Evolutionary conservation across 164 flowering plant genomes (phyloP).

Genomic region (Aristolochia contorta): DNA sequence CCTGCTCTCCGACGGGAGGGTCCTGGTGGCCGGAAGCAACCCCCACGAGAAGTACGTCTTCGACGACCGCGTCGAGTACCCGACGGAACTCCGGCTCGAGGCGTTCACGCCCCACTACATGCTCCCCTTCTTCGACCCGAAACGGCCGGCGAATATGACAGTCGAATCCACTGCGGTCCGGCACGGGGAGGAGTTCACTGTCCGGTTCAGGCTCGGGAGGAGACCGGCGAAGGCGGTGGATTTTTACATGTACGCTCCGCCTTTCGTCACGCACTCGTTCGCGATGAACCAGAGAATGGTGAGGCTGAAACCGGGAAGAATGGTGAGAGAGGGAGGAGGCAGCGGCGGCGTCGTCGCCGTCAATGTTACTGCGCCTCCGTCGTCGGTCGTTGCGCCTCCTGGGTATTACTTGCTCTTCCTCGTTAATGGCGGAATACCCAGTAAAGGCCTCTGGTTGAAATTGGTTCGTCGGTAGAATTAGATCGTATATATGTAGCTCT

Average conservation of each 20-base stretch:
- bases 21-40: conserved; percentile 66
- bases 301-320: conserved; percentile 28
- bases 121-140: conserved; percentile 18
- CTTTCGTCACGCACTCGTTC: conserved; percentile 51
- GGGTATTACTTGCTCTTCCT: conserved; percentile 65
- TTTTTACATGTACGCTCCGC: conserved; percentile 45
- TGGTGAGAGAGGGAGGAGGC: conserved; percentile 15
- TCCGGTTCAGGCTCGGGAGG: conserved; percentile 28
- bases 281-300: conserved; percentile 75
- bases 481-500: too few relatives aligned
- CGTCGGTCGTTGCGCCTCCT: conserved; percentile 54
- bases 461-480: conserved; percentile 15
- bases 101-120: conserved; percentile 46
- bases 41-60: conserved; percentile 38
- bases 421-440: conserved; percentile 47
- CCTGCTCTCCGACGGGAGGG: conserved; percentile 58
- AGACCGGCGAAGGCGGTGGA: conserved; percentile 19
- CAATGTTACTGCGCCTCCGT: conserved; percentile 39
- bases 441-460: conserved; percentile 45
- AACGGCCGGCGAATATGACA: conserved; percentile 35
- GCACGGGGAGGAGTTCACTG: conserved; percentile 37
- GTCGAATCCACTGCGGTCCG: conserved; percentile 2
- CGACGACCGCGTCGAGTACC: conserved; percentile 27
- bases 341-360: conserved; percentile 33
- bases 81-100: conserved; percentile 58